phyloP scores from a whole-genome alignment of 768 basidiomycete species.

The Sporobolomyces phaffii region DNA sequence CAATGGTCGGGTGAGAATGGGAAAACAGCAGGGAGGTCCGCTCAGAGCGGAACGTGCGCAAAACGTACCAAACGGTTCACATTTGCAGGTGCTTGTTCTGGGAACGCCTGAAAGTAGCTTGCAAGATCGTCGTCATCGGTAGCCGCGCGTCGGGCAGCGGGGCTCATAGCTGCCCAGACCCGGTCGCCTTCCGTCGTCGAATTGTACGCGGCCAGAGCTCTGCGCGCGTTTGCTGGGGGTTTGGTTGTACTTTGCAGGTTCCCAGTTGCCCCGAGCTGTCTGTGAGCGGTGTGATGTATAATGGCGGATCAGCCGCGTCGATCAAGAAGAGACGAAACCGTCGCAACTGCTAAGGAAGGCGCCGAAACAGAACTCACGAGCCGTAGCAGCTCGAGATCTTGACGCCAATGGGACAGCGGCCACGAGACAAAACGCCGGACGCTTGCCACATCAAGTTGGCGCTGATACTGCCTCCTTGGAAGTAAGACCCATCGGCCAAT shows the following conservation, averaged over 20 bases:
- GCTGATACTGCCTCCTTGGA: background rate
- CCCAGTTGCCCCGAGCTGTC: background rate
- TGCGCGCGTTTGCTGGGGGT: no score
- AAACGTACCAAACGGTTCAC: slow-evolving; percentile 1
- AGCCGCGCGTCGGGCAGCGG: background rate
- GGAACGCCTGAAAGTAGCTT: slow-evolving; percentile 28
- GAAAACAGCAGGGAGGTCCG: background rate
- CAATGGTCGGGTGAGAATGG: background rate
- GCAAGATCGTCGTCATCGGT: slow-evolving; percentile 22
- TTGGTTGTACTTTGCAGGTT: slow-evolving; percentile 22
- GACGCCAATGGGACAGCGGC: background rate
- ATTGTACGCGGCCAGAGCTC: background rate
- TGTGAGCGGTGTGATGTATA: no score
- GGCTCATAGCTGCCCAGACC: no score
- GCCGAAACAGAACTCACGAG: slow-evolving; percentile 6
- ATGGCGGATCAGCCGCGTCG: no score
- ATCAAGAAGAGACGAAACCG: no score
- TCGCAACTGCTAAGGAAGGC: no score
- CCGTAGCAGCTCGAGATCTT: slow-evolving; percentile 5
- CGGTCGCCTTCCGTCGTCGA: background rate
- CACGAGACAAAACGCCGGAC: background rate
- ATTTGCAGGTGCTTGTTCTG: background rate
- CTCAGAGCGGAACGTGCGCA: background rate
- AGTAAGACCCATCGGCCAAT: slow-evolving; percentile 15
- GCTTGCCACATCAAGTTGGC: slow-evolving; percentile 13